phyloP scores from a whole-genome alignment of 768 basidiomycete genomes.

The Rhodosporidiobolus sp. region DNA sequence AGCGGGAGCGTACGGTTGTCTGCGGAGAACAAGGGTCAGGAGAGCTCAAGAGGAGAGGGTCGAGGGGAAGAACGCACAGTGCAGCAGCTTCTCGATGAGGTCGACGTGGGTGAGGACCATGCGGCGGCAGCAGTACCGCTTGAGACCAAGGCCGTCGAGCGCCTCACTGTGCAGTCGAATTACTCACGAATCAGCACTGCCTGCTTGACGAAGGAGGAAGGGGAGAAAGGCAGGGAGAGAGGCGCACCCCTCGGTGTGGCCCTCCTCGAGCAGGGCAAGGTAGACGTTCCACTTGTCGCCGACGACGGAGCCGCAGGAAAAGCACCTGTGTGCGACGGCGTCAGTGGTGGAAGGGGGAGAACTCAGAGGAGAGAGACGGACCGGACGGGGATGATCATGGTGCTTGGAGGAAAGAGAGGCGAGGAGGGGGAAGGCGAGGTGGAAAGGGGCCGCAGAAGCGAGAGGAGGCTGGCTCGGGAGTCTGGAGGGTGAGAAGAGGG shows the following conservation, averaged over 20 bases:
- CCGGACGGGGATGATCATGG: slow-evolving; percentile 84
- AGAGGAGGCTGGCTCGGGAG: neutral
- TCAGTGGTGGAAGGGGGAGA: too few species aligned
- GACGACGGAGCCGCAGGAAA: slow-evolving; percentile 94
- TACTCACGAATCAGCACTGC: neutral
- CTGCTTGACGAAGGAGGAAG: slow-evolving; percentile 1
- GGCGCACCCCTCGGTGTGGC: slow-evolving; percentile 81
- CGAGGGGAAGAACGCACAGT: slow-evolving; percentile 62
- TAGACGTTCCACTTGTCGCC: slow-evolving; percentile 90
- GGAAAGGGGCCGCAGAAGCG: neutral
- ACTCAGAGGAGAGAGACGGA: slow-evolving; percentile 21
- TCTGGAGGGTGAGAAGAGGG: too few species aligned
- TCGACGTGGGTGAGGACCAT: slow-evolving; percentile 99
- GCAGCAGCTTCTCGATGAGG: slow-evolving; percentile 91
- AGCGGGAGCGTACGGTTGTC: too few species aligned
- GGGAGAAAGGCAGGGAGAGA: slow-evolving; percentile 6
- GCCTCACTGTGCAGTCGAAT: slow-evolving; percentile 64
- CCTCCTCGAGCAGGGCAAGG: slow-evolving; percentile 71
- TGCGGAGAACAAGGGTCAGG: too few species aligned
- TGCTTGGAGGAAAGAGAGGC: neutral
- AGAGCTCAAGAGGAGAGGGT: too few species aligned
- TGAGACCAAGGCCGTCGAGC: slow-evolving; percentile 80
- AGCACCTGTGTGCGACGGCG: slow-evolving; percentile 54
- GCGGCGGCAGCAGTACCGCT: slow-evolving; percentile 90
- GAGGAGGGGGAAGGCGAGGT: neutral